Evolutionary conservation across 805 yeast species (phyloP), one percentile per base, ranked within the genome.

Genomic region (Starmerella kuoi): DNA sequence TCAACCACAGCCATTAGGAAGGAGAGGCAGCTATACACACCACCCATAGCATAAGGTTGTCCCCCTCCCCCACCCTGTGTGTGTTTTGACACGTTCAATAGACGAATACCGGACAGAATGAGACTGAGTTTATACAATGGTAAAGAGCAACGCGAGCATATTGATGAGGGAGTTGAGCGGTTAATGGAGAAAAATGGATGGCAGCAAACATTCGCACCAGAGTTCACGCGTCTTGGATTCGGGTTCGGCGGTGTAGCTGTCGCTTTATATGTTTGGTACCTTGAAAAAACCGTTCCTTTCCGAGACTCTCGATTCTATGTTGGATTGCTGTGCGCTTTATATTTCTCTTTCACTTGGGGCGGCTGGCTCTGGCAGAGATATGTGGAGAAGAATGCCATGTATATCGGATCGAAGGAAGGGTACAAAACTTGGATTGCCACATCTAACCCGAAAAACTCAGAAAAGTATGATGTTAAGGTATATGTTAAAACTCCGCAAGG

Each of bases 151-250:
- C 48, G 47, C 21, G 43, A 42, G 21, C 48, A 42, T 24, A 47
- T 50, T 4, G 55, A 53, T 32, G 55, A 49, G 39, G 41, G 36
- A 8, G 35, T 53, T 19, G 52, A 44, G 34, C 23, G 11, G n/a
- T 12, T 45, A 20, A 34, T 53, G 38, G 55, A 42, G 22, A 31
- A 37, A 11, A 19, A 40, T 15, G 56, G 53, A n/a, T 49, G 35
- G 38, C n/a, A 33, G 35, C 57, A 53, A 41, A 37, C 41, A 37
- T 51, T 35, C 33, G 26, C 19, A 11, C 30, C 37, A 9, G 56
- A 52, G 42, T 44, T 52, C 21, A 24, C 33, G 18, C 45, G 55
- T 15, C 45, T 53, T 20, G 48, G 40, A 9, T 20, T 50, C 15
- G 47, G 52, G 20, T 52, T 40, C 30, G 15, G 15, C 5, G 45